Evolutionary conservation across 2,329 filamentous ascomycete species (phyloP).

Genomic region (Didymella sp.): DNA sequence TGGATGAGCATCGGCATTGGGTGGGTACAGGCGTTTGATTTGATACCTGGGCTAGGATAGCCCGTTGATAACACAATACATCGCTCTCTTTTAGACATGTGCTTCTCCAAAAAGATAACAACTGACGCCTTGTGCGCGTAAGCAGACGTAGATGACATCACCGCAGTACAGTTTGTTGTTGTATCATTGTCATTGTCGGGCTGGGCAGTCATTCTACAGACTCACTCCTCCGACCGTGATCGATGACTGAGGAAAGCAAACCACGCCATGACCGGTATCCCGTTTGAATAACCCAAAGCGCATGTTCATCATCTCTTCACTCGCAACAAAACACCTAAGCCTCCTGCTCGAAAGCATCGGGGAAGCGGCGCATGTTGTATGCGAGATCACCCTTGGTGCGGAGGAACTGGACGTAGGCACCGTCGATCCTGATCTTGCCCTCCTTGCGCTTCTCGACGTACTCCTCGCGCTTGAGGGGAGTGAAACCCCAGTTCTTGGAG

Average conservation of each 20-base stretch:
- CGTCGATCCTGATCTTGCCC: conserved; percentile 93
- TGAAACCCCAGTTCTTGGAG: conserved; percentile 99
- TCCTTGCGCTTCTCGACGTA: conserved; percentile 95
- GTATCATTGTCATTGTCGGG: conserved; percentile 47
- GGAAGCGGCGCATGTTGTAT: conserved; percentile 93
- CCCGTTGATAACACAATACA: not conserved
- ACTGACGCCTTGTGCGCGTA: no score
- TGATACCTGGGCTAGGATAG: not conserved
- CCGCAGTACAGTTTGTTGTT: conserved; percentile 17
- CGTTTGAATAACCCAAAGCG: conserved; percentile 40
- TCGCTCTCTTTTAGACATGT: not conserved
- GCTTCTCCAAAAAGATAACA: not conserved
- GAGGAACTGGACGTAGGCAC: conserved; percentile 99
- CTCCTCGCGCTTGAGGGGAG: conserved; percentile 94
- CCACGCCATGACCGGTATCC: conserved; percentile 49
- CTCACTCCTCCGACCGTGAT: conserved; percentile 40
- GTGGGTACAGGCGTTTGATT: conserved; percentile 1
- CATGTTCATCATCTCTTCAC: conserved; percentile 41
- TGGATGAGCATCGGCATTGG: conserved; percentile 8
- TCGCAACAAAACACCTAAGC: conserved; percentile 39
- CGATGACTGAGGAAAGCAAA: conserved; percentile 47
- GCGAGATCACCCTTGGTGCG: conserved; percentile 86
- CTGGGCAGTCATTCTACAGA: conserved; percentile 41
- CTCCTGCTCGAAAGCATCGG: conserved; percentile 75
- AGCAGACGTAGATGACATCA: conserved; percentile 5